phyloP scores from a whole-genome alignment of 257 asterid genomes.

The Nicotiana attenuata region DNA sequence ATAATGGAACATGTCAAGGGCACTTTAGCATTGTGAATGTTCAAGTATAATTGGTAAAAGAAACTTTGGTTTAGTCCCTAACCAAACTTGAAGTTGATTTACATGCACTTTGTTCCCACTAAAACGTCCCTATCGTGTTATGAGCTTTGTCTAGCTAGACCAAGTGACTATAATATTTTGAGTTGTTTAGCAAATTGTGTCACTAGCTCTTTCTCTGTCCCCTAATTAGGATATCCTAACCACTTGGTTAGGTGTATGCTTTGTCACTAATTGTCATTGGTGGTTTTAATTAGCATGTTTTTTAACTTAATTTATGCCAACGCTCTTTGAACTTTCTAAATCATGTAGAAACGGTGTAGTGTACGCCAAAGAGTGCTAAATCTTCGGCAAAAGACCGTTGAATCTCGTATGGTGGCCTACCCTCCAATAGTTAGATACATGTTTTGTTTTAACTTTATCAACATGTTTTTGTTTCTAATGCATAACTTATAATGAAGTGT shows the following conservation, averaged over 20 bases:
- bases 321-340: neutral
- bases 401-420: neutral
- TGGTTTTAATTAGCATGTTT: neutral
- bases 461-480: neutral
- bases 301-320: neutral
- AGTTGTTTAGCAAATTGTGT: conserved; percentile 13
- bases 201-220: neutral
- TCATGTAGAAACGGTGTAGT: neutral
- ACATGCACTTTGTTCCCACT: conserved; percentile 11
- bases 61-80: neutral
- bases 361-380: neutral
- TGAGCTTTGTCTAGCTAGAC: neutral
- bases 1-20: conserved; percentile 16
- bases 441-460: neutral
- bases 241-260: conserved; percentile 9
- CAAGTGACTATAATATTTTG: neutral
- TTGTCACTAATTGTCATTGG: conserved; percentile 2
- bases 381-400: neutral
- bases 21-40: conserved; percentile 22
- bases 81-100: conserved; percentile 22
- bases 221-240: neutral
- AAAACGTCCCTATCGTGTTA: conserved; percentile 15
- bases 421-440: neutral
- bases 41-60: conserved; percentile 27
- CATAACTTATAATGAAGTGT: neutral